Conservation (phyloP, 805 yeast genomes). For the Saturnispora serradocipensis region DNA sequence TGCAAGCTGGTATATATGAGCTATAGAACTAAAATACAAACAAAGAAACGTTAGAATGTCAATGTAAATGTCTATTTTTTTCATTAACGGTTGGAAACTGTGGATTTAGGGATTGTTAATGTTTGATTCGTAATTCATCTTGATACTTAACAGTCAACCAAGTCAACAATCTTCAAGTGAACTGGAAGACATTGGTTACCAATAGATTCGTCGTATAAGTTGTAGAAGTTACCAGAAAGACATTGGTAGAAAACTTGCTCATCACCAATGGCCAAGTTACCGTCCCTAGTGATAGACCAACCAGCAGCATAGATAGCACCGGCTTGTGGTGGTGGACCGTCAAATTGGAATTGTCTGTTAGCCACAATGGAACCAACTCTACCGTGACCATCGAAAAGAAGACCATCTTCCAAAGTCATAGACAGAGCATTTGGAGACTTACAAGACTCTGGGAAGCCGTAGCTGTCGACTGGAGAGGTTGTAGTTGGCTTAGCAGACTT, state of each 20-base stretch:
- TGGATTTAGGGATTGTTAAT: neutral
- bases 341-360: slow-evolving; percentile 58
- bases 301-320: slow-evolving; percentile 47
- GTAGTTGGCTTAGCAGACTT: slow-evolving; percentile 22
- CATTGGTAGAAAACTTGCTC: slow-evolving; percentile 44
- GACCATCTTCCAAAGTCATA: slow-evolving; percentile 33
- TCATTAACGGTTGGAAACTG: neutral
- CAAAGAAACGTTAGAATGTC: slow-evolving; percentile 3
- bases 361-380: slow-evolving; percentile 54
- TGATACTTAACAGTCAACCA: slow-evolving; percentile 28
- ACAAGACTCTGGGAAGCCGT: slow-evolving; percentile 29
- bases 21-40: neutral
- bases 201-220: slow-evolving; percentile 42
- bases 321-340: slow-evolving; percentile 59
- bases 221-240: slow-evolving; percentile 48
- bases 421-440: slow-evolving; percentile 31
- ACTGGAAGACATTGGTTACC: slow-evolving; percentile 40
- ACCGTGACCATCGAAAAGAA: slow-evolving; percentile 37
- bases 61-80: neutral
- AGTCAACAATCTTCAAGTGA: slow-evolving; percentile 36
- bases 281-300: slow-evolving; percentile 39
- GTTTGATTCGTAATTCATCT: neutral
- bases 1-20: slow-evolving; percentile 8
- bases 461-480: slow-evolving; percentile 18
- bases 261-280: slow-evolving; percentile 43